phyloP scores from a whole-genome alignment of 345 rosid species.

The Populus alba region DNA sequence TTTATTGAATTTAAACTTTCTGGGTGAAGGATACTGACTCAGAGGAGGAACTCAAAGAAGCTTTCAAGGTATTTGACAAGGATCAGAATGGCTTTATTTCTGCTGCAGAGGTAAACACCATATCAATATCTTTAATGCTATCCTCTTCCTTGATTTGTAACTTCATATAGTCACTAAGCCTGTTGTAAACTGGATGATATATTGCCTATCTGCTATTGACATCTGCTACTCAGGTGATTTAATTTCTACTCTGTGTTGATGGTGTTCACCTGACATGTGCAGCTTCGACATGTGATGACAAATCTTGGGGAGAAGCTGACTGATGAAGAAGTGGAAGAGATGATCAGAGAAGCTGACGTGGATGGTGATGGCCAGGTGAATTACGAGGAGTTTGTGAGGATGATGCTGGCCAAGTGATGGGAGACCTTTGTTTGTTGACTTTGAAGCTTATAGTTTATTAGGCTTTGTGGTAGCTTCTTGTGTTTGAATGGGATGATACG shows the following conservation, averaged over 20 bases:
- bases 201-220: not conserved
- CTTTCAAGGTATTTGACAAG: slow-evolving; percentile 49
- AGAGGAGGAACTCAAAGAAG: slow-evolving; percentile 45
- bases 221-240: not conserved
- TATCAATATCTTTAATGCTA: not conserved
- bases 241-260: not conserved
- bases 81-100: slow-evolving; percentile 52
- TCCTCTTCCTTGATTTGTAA: not conserved
- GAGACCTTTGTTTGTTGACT: not conserved
- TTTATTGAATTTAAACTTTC: not conserved
- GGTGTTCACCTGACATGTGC: slow-evolving; percentile 5
- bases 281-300: slow-evolving; percentile 52
- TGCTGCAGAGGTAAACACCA: slow-evolving; percentile 36
- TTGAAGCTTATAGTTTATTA: not conserved
- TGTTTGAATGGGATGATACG: not conserved
- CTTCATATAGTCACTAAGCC: not conserved
- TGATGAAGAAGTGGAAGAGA: slow-evolving; percentile 50
- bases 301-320: slow-evolving; percentile 52
- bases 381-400: slow-evolving; percentile 39
- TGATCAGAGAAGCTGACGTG: slow-evolving; percentile 46
- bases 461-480: not conserved
- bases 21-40: slow-evolving; percentile 42
- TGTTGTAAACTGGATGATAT: not conserved
- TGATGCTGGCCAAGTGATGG: slow-evolving; percentile 45
- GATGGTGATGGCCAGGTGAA: slow-evolving; percentile 57